Conservation (phyloP, 2,329 filamentous ascomycete genomes). For the Ophiostoma novo-ulmi region DNA sequence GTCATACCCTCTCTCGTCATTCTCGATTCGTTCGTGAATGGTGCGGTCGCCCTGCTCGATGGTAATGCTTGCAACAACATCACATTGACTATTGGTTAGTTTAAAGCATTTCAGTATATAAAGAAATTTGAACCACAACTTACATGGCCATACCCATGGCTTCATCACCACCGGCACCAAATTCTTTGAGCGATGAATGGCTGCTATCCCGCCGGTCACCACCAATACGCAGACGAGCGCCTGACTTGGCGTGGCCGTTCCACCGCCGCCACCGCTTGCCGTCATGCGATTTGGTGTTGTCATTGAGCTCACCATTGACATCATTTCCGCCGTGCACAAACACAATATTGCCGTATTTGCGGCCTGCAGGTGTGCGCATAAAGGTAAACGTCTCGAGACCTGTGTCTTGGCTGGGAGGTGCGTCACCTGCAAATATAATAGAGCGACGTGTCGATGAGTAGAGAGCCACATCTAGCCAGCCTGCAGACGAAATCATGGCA, state of each 20-base stretch:
- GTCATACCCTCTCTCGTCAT: not conserved
- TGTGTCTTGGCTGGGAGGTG: slow-evolving; percentile 40
- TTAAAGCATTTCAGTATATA: not conserved
- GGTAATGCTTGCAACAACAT: slow-evolving; percentile 41
- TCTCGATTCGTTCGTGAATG: not conserved
- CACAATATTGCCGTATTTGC: slow-evolving; percentile 42
- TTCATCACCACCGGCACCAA: slow-evolving; percentile 20
- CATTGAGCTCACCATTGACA: slow-evolving; percentile 34
- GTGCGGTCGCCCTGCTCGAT: slow-evolving; percentile 34
- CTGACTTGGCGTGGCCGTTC: slow-evolving; percentile 33
- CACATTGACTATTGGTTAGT: slow-evolving; percentile 36
- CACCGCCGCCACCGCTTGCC: not conserved
- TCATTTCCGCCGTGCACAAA: slow-evolving; percentile 35
- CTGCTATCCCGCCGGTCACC: slow-evolving; percentile 21
- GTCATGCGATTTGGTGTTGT: not conserved
- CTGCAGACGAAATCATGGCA: slow-evolving; percentile 53
- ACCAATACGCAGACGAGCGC: slow-evolving; percentile 28
- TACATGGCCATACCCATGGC: slow-evolving; percentile 25
- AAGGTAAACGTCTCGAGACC: slow-evolving; percentile 51
- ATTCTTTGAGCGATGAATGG: slow-evolving; percentile 20
- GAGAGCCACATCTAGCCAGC: slow-evolving; percentile 50
- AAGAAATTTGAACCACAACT: not conserved
- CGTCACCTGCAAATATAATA: slow-evolving; percentile 47
- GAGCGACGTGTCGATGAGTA: slow-evolving; percentile 49
- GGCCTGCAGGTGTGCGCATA: slow-evolving; percentile 39